A percentile compares a stretch with the other conserved stretches of the same genome.
phyloP scores from a whole-genome alignment of 2,329 filamentous ascomycete genomes.

The Hypoxylon sp. region DNA sequence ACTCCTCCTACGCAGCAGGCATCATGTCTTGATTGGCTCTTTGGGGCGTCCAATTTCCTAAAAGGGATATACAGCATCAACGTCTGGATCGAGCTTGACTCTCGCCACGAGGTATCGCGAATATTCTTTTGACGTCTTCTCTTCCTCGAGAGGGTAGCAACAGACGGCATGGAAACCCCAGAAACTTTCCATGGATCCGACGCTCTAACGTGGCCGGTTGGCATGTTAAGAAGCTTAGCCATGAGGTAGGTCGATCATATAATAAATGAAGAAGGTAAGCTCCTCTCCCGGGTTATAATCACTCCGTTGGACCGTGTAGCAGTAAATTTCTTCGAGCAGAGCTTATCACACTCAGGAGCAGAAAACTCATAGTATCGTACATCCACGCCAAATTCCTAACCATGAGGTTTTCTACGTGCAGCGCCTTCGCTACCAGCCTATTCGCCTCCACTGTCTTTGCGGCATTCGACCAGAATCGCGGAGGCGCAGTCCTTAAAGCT shows the following conservation, averaged over 20 bases:
- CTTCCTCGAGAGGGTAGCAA: slow-evolving; percentile 1
- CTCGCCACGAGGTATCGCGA: slow-evolving; percentile 7
- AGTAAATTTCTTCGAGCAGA: neutral
- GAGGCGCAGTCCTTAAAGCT: slow-evolving; percentile 38
- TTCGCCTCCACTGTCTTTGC: slow-evolving; percentile 21
- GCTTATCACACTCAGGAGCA: neutral
- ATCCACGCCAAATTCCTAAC: neutral
- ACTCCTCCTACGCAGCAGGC: neutral
- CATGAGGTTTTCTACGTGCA: slow-evolving; percentile 21
- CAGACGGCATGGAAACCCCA: neutral
- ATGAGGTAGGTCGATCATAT: slow-evolving; percentile 16
- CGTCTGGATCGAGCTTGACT: slow-evolving; percentile 11
- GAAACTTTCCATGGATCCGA: neutral
- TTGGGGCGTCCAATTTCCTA: slow-evolving; percentile 8
- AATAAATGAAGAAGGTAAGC: slow-evolving; percentile 19
- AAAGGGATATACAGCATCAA: slow-evolving; percentile 11
- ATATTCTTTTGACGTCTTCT: neutral
- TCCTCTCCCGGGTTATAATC: neutral
- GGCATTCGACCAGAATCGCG: slow-evolving; percentile 40
- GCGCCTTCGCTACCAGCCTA: slow-evolving; percentile 10
- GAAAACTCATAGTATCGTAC: neutral
- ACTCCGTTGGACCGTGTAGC: slow-evolving; percentile 9
- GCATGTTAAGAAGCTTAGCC: neutral
- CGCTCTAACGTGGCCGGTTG: slow-evolving; percentile 21
- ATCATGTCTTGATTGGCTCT: slow-evolving; percentile 11